These are phyloP conservation scores for Globisporangium radiosum DNA, from an alignment of 352 stramenopile species.

Conservation along the genomic window DNA sequence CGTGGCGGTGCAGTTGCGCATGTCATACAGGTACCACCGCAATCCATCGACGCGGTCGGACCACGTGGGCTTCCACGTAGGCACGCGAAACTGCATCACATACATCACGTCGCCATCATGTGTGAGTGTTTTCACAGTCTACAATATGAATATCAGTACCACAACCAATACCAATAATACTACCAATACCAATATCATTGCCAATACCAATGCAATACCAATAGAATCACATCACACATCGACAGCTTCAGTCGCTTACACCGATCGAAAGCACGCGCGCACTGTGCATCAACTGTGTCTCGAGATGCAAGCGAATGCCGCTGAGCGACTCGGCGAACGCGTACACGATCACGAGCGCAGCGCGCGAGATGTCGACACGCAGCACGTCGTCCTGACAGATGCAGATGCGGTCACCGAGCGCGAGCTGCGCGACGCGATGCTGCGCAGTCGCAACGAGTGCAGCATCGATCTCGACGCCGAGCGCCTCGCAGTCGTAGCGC, in stretches of 20 bases:
- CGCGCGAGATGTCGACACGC: conserved; percentile 33
- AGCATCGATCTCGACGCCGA: conserved; percentile 68
- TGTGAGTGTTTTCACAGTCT: not conserved
- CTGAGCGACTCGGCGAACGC: conserved; percentile 73
- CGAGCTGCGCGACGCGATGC: conserved; percentile 13
- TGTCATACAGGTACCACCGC: conserved; percentile 74
- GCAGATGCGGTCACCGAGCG: conserved; percentile 31
- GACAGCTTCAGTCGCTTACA: conserved; percentile 23
- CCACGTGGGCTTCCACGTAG: conserved; percentile 57
- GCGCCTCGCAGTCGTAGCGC: conserved; percentile 44
- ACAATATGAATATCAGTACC: not conserved
- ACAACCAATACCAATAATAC: too few species aligned
- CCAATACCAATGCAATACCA: too few species aligned
- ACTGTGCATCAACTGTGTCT: conserved; percentile 22
- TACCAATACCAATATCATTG: too few species aligned
- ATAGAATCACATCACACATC: not conserved
- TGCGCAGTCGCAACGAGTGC: conserved; percentile 36
- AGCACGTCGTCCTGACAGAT: conserved; percentile 61
- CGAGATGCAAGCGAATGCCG: conserved; percentile 49
- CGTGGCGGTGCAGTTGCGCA: conserved; percentile 15
- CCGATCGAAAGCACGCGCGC: conserved; percentile 73
- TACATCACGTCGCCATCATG: not conserved
- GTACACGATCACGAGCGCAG: conserved; percentile 76
- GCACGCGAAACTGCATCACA: conserved; percentile 57
- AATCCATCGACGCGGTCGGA: conserved; percentile 41